Evolutionary conservation across 1,139 yeast species (phyloP), one percentile per base, ranked within the genome.

Genomic region (Nadsonia commutata): DNA sequence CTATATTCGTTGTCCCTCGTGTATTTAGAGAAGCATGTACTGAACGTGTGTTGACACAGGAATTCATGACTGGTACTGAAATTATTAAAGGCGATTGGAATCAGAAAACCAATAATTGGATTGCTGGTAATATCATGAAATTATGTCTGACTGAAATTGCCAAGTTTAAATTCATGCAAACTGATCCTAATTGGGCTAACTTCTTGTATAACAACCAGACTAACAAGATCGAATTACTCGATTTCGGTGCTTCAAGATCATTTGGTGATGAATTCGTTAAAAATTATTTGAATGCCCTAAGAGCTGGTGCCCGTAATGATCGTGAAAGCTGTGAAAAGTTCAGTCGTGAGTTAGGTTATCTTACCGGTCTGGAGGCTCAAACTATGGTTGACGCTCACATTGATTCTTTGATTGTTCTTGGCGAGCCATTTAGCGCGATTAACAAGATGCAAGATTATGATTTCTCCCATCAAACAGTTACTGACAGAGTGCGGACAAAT

Each of bases 161-260:
- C 27, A 68, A 74, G 52, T 88, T 81, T 67, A 74, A 73, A 55
- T 90, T 81, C 64, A 90, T 90, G 99, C 99, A 90, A 64, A 88
- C 98, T 1, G 99, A 90, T 63, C 99, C 99, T 40, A 90, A 90
- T 63, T 93, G 98, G 98, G 97, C 98, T 42, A 90, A 90, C 60
- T 93, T 93, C 64, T 66, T 93, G 49, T 86, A 82, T 66, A 86
- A 88, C 57, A 70, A 69, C 37, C 52, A 66, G 19, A 74, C 82
- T 2, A 60, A 68, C 38, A 76, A 80, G 60, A 75, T 90, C 48
- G 97, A 88, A 60, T 68, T 90, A 46, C 68, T 90, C 46, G 98
- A 90, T 63, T 90, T 90, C 63, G 99, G 98, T 40, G 97, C 98
- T 1, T 81, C 96, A 8, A 74, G 97, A 51, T 83, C 78, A 21